A percentile compares a stretch with the other conserved stretches of the same genome.
phyloP scores from a whole-genome alignment of 2,329 filamentous ascomycete genomes.

The Fusarium nodosum region DNA sequence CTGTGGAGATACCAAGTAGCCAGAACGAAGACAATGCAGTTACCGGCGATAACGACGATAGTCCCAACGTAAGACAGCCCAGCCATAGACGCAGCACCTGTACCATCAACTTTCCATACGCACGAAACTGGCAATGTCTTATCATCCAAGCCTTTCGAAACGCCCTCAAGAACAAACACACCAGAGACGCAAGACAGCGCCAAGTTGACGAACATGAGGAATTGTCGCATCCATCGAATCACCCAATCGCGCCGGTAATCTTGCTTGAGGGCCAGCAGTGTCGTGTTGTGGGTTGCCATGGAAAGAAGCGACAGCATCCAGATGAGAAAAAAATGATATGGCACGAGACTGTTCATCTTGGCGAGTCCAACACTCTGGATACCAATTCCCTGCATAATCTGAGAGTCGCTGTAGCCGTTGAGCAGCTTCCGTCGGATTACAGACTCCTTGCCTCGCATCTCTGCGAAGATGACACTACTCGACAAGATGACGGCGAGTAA shows the following conservation, averaged over 20 bases:
- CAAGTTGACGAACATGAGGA: conserved; percentile 76
- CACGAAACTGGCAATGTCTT: conserved; percentile 71
- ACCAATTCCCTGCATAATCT: conserved; percentile 77
- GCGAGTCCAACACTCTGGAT: conserved; percentile 74
- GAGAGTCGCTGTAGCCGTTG: conserved; percentile 75
- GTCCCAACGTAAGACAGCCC: conserved; percentile 69
- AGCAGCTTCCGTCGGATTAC: conserved; percentile 74
- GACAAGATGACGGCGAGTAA: conserved; percentile 68
- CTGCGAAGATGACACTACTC: conserved; percentile 68
- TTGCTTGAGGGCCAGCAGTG: conserved; percentile 73
- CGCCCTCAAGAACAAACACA: conserved; percentile 68
- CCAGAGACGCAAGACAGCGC: conserved; percentile 69
- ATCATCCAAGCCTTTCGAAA: conserved; percentile 64
- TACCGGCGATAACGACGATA: conserved; percentile 71
- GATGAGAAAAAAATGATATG: conserved; percentile 79
- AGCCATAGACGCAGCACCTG: conserved; percentile 55
- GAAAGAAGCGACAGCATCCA: conserved; percentile 76
- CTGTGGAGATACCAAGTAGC: conserved; percentile 76
- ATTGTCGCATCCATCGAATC: conserved; percentile 73
- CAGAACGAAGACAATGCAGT: conserved; percentile 69
- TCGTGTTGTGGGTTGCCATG: conserved; percentile 75
- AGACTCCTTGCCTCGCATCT: conserved; percentile 62
- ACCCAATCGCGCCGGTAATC: conserved; percentile 78
- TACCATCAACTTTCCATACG: conserved; percentile 65
- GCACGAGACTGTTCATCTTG: conserved; percentile 69